Percentiles rank a stretch among this genome's conserved stretches.
phyloP scores from a whole-genome alignment of 73 alveolate genomes.

The Effrenium voratum region DNA sequence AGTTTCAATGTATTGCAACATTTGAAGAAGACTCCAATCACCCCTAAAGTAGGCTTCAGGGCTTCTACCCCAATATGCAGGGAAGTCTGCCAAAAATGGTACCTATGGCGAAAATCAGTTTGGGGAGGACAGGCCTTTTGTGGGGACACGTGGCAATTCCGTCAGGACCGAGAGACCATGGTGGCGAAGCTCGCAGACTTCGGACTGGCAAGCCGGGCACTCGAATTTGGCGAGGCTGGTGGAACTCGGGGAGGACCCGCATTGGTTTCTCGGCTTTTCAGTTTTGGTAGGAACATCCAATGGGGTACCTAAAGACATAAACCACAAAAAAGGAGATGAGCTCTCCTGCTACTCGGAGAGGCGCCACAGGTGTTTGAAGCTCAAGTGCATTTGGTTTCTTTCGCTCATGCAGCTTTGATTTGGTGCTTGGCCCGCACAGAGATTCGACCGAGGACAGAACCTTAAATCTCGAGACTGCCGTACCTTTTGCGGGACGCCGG shows the following conservation, averaged over 20 bases:
- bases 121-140: too few relatives aligned
- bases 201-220: constrained; percentile 39
- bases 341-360: not conserved
- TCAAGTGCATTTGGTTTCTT: not conserved
- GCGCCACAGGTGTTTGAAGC: not conserved
- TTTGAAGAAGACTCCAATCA: too few relatives aligned
- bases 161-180: constrained; percentile 73
- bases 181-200: constrained; percentile 68
- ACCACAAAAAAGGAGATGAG: not conserved
- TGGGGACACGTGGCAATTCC: not conserved
- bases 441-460: not conserved
- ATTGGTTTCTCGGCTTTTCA: not conserved
- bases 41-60: too few relatives aligned
- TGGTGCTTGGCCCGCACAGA: not conserved
- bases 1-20: too few relatives aligned
- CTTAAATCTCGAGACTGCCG: constrained; percentile 65
- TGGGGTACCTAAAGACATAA: not conserved
- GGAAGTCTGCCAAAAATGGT: too few relatives aligned
- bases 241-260: not conserved
- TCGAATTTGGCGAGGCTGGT: not conserved
- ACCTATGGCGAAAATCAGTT: too few relatives aligned
- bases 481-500: constrained; percentile 67
- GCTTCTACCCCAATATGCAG: too few relatives aligned
- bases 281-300: not conserved
- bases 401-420: not conserved